Conservation (phyloP, 345 rosid genomes). For the Citropsis articulata region DNA sequence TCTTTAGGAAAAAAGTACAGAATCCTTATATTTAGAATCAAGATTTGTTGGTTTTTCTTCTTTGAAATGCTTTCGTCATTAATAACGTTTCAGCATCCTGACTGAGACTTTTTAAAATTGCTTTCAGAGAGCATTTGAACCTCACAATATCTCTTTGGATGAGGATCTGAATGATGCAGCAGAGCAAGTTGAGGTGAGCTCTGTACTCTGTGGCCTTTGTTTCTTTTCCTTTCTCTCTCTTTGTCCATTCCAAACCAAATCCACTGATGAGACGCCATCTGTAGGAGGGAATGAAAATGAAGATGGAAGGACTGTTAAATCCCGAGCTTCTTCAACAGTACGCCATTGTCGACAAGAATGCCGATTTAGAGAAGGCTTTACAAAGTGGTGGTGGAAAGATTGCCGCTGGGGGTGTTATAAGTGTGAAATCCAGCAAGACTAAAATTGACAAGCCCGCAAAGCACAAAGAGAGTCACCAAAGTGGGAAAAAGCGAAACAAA, state of each 20-base stretch:
- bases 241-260: neutral
- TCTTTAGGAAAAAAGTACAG: neutral
- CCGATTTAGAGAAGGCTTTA: constrained; percentile 66
- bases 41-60: neutral
- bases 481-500: constrained; percentile 56
- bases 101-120: neutral
- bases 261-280: neutral
- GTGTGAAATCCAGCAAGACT: constrained; percentile 54
- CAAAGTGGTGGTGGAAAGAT: constrained; percentile 49
- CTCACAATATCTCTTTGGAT: constrained; percentile 77
- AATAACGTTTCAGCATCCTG: neutral
- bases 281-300: constrained; percentile 68
- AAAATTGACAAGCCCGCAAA: constrained; percentile 39
- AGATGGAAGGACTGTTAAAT: constrained; percentile 51
- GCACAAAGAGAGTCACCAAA: constrained; percentile 37
- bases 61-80: neutral
- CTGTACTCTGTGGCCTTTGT: neutral
- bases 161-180: constrained; percentile 90
- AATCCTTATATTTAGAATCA: neutral
- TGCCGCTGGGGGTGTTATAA: constrained; percentile 53
- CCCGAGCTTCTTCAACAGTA: constrained; percentile 66
- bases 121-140: constrained; percentile 61
- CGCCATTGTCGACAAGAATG: constrained; percentile 60
- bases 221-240: neutral
- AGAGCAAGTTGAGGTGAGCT: constrained; percentile 70